phyloP scores from a whole-genome alignment of 2,329 filamentous ascomycete genomes.

The Metarhizium rileyi region DNA sequence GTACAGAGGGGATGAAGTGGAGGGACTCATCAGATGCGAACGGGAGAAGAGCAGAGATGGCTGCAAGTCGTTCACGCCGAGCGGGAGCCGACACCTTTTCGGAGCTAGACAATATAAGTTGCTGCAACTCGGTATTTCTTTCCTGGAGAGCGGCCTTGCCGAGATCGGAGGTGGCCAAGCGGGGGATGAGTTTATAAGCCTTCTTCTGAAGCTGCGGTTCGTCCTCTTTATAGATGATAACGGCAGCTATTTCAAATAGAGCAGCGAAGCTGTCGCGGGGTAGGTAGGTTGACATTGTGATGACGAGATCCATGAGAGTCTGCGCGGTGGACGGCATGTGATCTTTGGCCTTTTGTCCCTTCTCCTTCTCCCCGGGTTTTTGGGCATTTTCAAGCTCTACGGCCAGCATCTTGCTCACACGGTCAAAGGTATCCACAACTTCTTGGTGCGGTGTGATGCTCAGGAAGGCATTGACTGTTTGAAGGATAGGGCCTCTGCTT shows the following conservation, averaged over 20 bases:
- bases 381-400: slow-evolving; percentile 49
- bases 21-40: slow-evolving; percentile 68
- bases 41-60: slow-evolving; percentile 70
- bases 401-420: slow-evolving; percentile 77
- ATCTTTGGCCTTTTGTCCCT: slow-evolving; percentile 49
- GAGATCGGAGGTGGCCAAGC: slow-evolving; percentile 70
- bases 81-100: slow-evolving; percentile 83
- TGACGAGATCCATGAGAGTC: slow-evolving; percentile 92
- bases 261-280: slow-evolving; percentile 75
- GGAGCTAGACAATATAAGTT: slow-evolving; percentile 66
- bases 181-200: slow-evolving; percentile 93
- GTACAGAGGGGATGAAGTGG: slow-evolving; percentile 84
- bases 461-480: slow-evolving; percentile 89
- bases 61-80: slow-evolving; percentile 74
- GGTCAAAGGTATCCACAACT: slow-evolving; percentile 77
- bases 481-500: slow-evolving; percentile 79
- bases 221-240: slow-evolving; percentile 69
- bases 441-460: slow-evolving; percentile 75
- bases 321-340: slow-evolving; percentile 88
- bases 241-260: slow-evolving; percentile 77
- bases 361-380: slow-evolving; percentile 51
- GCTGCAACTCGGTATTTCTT: slow-evolving; percentile 68
- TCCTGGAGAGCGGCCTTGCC: slow-evolving; percentile 69
- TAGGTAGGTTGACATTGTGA: slow-evolving; percentile 90
- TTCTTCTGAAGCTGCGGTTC: slow-evolving; percentile 97